Percentiles rank a stretch among this genome's conserved stretches.
Conservation (phyloP, 257 asterid genomes). For the Penstemon barbatus region DNA sequence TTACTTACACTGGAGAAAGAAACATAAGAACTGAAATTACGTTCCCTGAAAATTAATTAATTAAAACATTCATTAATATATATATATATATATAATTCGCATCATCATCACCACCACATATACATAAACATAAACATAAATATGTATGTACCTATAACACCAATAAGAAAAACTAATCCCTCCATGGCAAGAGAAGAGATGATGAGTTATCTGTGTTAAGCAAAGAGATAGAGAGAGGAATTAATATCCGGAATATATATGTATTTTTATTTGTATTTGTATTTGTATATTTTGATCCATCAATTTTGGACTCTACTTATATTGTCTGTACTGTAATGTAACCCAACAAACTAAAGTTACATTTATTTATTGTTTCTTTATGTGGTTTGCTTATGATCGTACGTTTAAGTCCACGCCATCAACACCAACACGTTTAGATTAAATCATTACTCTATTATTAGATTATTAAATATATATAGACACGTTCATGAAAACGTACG, state of each 20-base stretch:
- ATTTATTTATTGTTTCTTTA: neutral
- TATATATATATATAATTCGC: no score
- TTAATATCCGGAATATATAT: neutral
- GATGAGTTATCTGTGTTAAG: no score
- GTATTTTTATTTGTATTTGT: neutral
- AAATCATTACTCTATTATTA: no score
- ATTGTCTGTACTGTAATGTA: neutral
- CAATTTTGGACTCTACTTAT: neutral
- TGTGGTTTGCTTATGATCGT: neutral
- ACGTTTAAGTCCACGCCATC: neutral
- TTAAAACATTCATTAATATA: neutral
- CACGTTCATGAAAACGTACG: no score
- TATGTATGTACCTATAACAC: slow-evolving; percentile 48
- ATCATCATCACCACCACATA: neutral
- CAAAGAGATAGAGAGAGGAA: neutral
- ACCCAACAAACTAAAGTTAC: neutral
- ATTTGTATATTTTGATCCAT: no score
- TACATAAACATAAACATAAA: neutral
- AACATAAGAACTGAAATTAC: slow-evolving; percentile 68
- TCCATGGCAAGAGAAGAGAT: slow-evolving; percentile 35
- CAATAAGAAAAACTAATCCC: slow-evolving; percentile 38
- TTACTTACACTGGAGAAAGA: slow-evolving; percentile 68
- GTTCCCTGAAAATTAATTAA: slow-evolving; percentile 47
- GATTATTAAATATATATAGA: no score
- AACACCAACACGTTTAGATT: neutral